Base-by-base conservation (phyloP, 306 rosid species). In the Glycine soja region DNA sequence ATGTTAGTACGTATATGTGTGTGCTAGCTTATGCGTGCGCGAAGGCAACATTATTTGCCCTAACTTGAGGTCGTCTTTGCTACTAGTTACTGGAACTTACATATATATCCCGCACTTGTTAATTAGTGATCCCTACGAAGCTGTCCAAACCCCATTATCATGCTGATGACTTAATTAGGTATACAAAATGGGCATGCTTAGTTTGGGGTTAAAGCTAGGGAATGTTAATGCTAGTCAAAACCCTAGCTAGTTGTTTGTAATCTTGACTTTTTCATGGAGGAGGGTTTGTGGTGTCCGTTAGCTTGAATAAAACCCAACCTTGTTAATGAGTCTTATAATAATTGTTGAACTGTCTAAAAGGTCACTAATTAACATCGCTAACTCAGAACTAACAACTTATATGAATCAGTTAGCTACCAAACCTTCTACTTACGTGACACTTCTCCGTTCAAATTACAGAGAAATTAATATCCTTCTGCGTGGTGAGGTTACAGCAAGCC, bases 151-250 rank as follows among this genome's bases (percentile, higher is more conserved):
- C 54, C 11, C 61, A 58, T 16, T 53, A 18, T 42, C 43, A 11
- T 62, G 45, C 45, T 11, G 42, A 34, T 13, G 2, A 6, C 2
- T 6, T 14, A 34, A 34, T 13, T 63, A 24, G 65, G 42, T 61
- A 34, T 12, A 14, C 10, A 32, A 32, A 63, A 32, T 63, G 10
- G 18, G 2, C 70, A 69, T 79, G 51, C 76, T 56, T 57, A 19
- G 24, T 76, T 50, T 42, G 15, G 7, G 40, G 58, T 59, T 45
- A 68, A 74, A 77, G 42, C 38, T 67, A 36, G 59, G 54, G 19
- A 45, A 82, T 59, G 11, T 19, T 72, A 63, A 6, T 40, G 53
- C 4, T 38, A 72, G 79, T 72, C 84, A 80, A 34, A 80, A 52
- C 78, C 59, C 64, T 51, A 46, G 51, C 64, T 51, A 61, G 52